Evolutionary conservation across 768 basidiomycete genomes (phyloP).

Genomic region (Candolleomyces eurysporus): DNA sequence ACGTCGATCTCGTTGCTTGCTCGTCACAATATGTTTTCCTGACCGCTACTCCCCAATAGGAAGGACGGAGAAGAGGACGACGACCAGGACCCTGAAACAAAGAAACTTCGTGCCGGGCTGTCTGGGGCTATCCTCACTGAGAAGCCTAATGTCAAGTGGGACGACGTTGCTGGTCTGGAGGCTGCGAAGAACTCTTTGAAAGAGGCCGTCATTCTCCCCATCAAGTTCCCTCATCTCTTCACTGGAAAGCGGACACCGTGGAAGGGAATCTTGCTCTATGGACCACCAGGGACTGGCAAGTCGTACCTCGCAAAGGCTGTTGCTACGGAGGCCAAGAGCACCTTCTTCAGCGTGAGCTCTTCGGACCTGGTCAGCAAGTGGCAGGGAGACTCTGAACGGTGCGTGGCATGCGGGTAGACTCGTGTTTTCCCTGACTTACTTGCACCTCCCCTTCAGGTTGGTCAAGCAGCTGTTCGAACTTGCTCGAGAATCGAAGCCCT

Average conservation of each 20-base stretch:
- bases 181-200: constrained; percentile 94
- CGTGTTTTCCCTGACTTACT: too few relatives aligned
- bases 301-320: constrained; percentile 97
- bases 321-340: constrained; percentile 98
- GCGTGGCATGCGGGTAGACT: constrained; percentile 19
- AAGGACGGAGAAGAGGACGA: constrained; percentile 58
- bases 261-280: constrained; percentile 94
- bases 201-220: constrained; percentile 98
- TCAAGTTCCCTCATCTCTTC: constrained; percentile 98
- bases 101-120: constrained; percentile 93
- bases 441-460: constrained; percentile 46
- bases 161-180: constrained; percentile 96
- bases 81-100: constrained; percentile 86
- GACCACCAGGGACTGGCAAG: constrained; percentile 97
- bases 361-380: constrained; percentile 97
- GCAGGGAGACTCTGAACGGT: constrained; percentile 99
- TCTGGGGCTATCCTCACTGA: constrained; percentile 87
- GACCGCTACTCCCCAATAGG: constrained; percentile 19
- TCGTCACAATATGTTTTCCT: background rate
- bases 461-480: constrained; percentile 96
- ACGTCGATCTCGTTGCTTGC: constrained; percentile 15
- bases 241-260: constrained; percentile 98
- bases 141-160: constrained; percentile 96
- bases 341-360: constrained; percentile 95
- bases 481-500: constrained; percentile 93